A percentile compares a stretch with the other conserved stretches of the same genome.
Conservation (phyloP, 2,329 filamentous ascomycete genomes). For the Basipetospora chlamydospora region DNA sequence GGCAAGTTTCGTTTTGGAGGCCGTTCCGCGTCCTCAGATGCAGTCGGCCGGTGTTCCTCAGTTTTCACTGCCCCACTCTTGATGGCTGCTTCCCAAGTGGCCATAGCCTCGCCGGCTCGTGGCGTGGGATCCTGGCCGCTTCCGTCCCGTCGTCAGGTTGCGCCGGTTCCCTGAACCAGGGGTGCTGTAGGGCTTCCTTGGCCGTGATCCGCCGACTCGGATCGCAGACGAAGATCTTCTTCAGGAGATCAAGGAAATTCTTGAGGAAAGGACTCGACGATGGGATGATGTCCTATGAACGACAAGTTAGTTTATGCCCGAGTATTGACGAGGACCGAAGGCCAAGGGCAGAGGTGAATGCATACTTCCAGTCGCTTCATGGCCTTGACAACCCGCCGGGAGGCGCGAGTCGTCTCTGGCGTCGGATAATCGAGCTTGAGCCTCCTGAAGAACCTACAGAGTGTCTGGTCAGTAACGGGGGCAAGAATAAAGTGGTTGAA, state of each 20-base stretch:
- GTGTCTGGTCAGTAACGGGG: no score
- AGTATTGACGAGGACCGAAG: no score
- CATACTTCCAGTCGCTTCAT: conserved; percentile 55
- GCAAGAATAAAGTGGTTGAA: no score
- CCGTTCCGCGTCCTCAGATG: no score
- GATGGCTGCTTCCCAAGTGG: no score
- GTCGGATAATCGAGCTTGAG: conserved; percentile 51
- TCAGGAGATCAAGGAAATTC: conserved; percentile 48
- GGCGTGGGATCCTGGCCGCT: conserved; percentile 51
- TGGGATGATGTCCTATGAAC: conserved; percentile 48
- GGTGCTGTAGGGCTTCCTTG: conserved; percentile 49
- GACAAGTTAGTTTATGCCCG: no score
- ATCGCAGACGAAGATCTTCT: conserved; percentile 56
- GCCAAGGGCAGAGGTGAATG: no score
- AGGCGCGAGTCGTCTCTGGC: conserved; percentile 47
- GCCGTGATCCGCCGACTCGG: conserved; percentile 51
- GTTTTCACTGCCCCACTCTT: no score
- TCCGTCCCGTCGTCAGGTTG: conserved; percentile 54
- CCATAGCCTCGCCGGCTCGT: no score
- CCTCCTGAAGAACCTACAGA: conserved; percentile 50
- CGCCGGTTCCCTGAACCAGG: conserved; percentile 52
- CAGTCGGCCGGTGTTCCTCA: no score
- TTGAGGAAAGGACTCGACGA: conserved; percentile 42
- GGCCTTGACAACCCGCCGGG: conserved; percentile 52
- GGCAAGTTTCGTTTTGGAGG: no score